These are phyloP conservation scores for Ascochyta viciae-villosae DNA, from an alignment of 2,329 filamentous ascomycete genomes.

Conservation along the genomic window DNA sequence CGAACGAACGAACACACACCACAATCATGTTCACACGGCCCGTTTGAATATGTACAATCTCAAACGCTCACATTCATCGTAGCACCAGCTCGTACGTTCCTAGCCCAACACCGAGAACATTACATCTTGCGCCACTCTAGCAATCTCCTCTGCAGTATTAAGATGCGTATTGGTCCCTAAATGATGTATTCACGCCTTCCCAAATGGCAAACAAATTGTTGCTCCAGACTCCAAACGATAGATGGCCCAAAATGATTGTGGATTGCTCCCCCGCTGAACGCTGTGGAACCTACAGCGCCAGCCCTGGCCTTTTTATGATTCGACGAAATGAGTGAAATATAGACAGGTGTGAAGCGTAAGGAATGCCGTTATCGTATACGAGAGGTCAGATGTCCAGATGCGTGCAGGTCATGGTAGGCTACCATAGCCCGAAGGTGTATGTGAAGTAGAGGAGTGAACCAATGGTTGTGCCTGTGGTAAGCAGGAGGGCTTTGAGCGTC, in stretches of 20 bases:
- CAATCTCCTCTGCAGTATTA: conserved; percentile 18
- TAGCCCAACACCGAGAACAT: conserved; percentile 17
- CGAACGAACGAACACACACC: background rate
- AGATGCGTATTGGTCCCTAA: conserved; percentile 17
- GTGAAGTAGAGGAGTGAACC: conserved; percentile 64
- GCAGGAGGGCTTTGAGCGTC: conserved; percentile 62
- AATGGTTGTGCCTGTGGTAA: conserved; percentile 64
- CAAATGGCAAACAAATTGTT: conserved; percentile 4
- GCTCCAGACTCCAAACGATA: conserved; percentile 25
- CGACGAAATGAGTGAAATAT: conserved; percentile 29
- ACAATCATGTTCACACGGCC: background rate
- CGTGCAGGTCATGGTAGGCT: conserved; percentile 9
- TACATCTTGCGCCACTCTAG: conserved; percentile 13
- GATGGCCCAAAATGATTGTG: conserved; percentile 19
- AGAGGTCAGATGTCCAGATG: conserved; percentile 12
- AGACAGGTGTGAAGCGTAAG: conserved; percentile 29
- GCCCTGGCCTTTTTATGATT: conserved; percentile 22
- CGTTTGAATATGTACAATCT: background rate
- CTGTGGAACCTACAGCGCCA: conserved; percentile 24
- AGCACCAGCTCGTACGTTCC: background rate
- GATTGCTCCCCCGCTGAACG: conserved; percentile 20
- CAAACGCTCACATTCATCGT: conserved; percentile 2
- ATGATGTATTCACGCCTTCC: conserved; percentile 1
- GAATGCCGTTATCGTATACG: conserved; percentile 32
- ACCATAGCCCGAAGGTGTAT: conserved; percentile 53